Conservation (phyloP, 2,329 filamentous ascomycete genomes). For the Sclerotinia spermophila region DNA sequence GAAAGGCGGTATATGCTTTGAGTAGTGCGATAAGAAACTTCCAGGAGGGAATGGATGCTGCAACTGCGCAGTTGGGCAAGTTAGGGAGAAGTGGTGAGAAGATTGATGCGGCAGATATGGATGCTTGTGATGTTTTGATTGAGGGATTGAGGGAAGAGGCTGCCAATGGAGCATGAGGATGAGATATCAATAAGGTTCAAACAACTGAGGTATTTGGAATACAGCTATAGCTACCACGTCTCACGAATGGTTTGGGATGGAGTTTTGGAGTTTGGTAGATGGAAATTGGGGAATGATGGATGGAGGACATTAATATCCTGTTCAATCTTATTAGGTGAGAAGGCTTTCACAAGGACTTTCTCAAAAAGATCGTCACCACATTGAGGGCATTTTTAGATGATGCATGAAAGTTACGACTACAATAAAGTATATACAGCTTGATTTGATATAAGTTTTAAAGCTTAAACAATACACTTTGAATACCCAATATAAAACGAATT, state of each 20-base stretch:
- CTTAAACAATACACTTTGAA: conserved; percentile 8
- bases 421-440: not conserved
- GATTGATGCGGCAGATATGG: conserved; percentile 85
- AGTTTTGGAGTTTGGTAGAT: conserved; percentile 16
- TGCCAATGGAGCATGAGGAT: conserved; percentile 17
- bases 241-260: not conserved
- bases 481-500: conserved; percentile 9
- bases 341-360: not conserved
- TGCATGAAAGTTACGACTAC: not conserved
- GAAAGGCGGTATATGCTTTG: conserved; percentile 86
- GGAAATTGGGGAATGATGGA: not conserved
- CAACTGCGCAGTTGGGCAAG: conserved; percentile 59
- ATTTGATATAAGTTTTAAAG: not conserved
- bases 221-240: not conserved
- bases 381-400: not conserved
- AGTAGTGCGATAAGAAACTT: conserved; percentile 86
- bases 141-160: conserved; percentile 57
- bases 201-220: not conserved
- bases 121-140: conserved; percentile 74
- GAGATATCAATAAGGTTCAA: not conserved
- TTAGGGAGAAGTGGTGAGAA: conserved; percentile 48
- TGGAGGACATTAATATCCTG: conserved; percentile 1
- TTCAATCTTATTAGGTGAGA: not conserved
- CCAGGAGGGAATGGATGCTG: conserved; percentile 72
- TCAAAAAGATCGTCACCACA: not conserved